Evolutionary conservation across 805 yeast species (phyloP).

Genomic region (Ogataea salicorniae): DNA sequence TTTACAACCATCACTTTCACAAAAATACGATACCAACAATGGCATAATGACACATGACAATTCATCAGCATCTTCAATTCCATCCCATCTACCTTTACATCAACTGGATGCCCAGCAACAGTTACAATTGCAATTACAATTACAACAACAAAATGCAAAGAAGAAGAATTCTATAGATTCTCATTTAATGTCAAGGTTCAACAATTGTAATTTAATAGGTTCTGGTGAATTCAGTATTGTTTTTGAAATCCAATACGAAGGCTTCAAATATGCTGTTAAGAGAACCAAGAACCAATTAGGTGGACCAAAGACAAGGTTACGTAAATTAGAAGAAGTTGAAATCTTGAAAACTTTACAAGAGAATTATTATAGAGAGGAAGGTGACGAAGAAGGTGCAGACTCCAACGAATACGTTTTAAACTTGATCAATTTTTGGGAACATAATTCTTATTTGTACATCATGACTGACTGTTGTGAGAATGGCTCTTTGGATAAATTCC

Average conservation of each 20-base stretch:
- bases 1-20: neutral
- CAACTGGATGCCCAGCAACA: constrained; percentile 7
- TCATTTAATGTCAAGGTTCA: constrained; percentile 47
- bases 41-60: neutral
- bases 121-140: neutral
- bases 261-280: constrained; percentile 78
- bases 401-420: constrained; percentile 76
- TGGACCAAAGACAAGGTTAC: constrained; percentile 53
- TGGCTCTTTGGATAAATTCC: constrained; percentile 79
- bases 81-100: constrained; percentile 8
- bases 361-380: constrained; percentile 26
- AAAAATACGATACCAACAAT: neutral
- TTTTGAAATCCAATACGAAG: constrained; percentile 68
- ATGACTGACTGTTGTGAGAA: constrained; percentile 94
- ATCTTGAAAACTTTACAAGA: constrained; percentile 45
- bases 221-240: constrained; percentile 89
- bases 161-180: constrained; percentile 29
- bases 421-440: constrained; percentile 83
- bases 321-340: constrained; percentile 72
- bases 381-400: constrained; percentile 33
- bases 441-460: constrained; percentile 68
- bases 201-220: constrained; percentile 68
- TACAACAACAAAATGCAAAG: constrained; percentile 5
- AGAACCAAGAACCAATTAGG: constrained; percentile 64
- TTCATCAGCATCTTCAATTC: constrained; percentile 16